Base-by-base conservation (phyloP, 192 early-diverging fungal genomes). In the Dissophora ornata region DNA sequence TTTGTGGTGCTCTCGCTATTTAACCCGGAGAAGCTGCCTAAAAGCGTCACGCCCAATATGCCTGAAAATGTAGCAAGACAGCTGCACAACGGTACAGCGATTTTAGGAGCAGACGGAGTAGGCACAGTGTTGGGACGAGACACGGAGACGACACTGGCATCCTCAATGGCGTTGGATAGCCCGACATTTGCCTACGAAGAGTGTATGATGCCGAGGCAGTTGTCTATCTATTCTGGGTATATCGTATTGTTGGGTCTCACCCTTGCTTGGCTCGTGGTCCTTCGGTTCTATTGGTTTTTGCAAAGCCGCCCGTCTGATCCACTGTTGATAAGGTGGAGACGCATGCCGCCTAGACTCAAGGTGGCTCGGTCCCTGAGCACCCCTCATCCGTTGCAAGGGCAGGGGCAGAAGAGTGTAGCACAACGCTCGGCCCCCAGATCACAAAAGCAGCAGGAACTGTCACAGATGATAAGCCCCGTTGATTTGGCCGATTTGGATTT, bases 171-270 rank as follows among this genome's bases (percentile, higher is more conserved):
- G n/a, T 51, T 28, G 16, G 50, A 62, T 11, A n/a, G 21, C 0
- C 11, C 49, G 0, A 68, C 77, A 21, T 86, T 84, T 57, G 57
- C 48, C 0, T 74, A 87, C 32, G 59, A 79, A 1, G 70, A 83
- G 54, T 93, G 92, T 54, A 86, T 84, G 56, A 56, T 92, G 16
- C 92, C 92, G 0, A 83, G 87, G 61, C 90, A 92, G 67, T 47
- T 93, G 4, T 65, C 71, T 12, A 88, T 92, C 12, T 92, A 73
- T 42, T 16, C 65, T 11, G 40, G 36, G 2, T 82, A 82, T 45
- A 33, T 41, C 11, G 30, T 40, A 1, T 34, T 82, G 3, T 33
- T 77, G 1, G 57, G 28, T 10, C 7, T 58, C 7, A 57, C 81
- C 1, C 16, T 79, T 16, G 48, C 25, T 7, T 79, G 56, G 66